Evolutionary conservation across 2,329 filamentous ascomycete genomes (phyloP), one percentile per base, ranked within the genome.

Genomic region (Colletotrichum sp.): DNA sequence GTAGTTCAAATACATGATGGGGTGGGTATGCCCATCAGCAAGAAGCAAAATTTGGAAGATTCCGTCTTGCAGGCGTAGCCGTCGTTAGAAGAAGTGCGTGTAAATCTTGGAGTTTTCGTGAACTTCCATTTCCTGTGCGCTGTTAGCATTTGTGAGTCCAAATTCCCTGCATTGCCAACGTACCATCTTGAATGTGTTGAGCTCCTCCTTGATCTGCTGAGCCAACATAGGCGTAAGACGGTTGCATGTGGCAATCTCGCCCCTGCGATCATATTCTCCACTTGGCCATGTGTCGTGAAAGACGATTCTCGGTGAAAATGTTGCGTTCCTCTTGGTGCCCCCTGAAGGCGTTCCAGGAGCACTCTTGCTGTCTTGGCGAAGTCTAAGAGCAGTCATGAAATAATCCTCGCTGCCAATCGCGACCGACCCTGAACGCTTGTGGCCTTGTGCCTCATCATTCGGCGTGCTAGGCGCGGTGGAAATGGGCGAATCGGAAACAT

Each of bases 161-260:
- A 3, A 13, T 43, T 16, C 9, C 31, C 15, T 51, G 43, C 33
- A 47, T 7, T 47, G 11, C 18, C 3, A 24, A 85, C 92, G 75
- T 87, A 97, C 95, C 97, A 99, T 99, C 85, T 99, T 99, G 89
- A 99, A 99, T 79, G 93, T 97, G 86, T 99, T 99, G 79, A 99
- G 91, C 86, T 99, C 97, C 86, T 99, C 97, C 86, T 98, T 98
- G 86, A 99, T 99, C 84, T 99, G 97, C 86, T 99, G 97, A 59
- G 97, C 97, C 76, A 99, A 90, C 90, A 98, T 96, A 15, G 97
- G 97, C 63, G 97, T 99, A 78, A 99, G 89, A 77, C 96, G 94
- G 82, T 99, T 99, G 91, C 97, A 99, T 2, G 97, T 99, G 13
- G 97, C 96, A 85, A 98, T 94, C 75, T 99, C 97, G 69, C 97